Evolutionary conservation across 2,329 filamentous ascomycete genomes (phyloP).

Genomic region (Stagonosporopsis tanaceti): DNA sequence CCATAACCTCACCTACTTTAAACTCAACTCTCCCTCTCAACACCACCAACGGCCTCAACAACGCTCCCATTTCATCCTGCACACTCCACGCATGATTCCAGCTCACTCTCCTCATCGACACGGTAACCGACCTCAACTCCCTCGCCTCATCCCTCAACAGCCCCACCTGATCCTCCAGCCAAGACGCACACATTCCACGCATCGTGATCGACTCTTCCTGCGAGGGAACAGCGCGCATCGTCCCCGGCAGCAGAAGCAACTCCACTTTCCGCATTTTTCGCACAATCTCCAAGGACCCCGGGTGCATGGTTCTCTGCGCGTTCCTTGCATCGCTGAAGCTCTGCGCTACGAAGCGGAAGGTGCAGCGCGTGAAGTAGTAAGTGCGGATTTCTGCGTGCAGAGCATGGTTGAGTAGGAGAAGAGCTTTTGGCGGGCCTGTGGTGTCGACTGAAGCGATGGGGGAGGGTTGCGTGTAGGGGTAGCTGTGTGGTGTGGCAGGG

Average conservation of each 20-base stretch:
- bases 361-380: slow-evolving; percentile 26
- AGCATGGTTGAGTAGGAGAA: slow-evolving; percentile 19
- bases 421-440: slow-evolving; percentile 17
- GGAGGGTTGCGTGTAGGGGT: slow-evolving; percentile 20
- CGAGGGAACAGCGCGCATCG: slow-evolving; percentile 4
- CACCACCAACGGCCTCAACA: slow-evolving; percentile 19
- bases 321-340: background rate
- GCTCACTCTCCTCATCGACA: slow-evolving; percentile 16
- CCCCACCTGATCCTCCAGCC: slow-evolving; percentile 17
- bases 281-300: background rate
- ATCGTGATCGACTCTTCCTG: background rate
- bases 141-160: slow-evolving; percentile 23
- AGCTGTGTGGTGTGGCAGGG: slow-evolving; percentile 13
- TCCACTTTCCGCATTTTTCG: slow-evolving; percentile 13
- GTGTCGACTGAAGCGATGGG: slow-evolving; percentile 25
- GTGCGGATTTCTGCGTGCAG: slow-evolving; percentile 21
- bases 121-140: slow-evolving; percentile 7
- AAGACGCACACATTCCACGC: slow-evolving; percentile 5
- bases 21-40: slow-evolving; percentile 18
- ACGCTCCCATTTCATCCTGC: slow-evolving; percentile 15
- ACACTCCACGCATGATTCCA: slow-evolving; percentile 8
- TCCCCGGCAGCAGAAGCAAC: slow-evolving; percentile 10
- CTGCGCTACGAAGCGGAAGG: slow-evolving; percentile 23
- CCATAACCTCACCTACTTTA: slow-evolving; percentile 19
- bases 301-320: background rate